phyloP scores from a whole-genome alignment of 2,329 filamentous ascomycete genomes.

The Trichoderma endophyticum region DNA sequence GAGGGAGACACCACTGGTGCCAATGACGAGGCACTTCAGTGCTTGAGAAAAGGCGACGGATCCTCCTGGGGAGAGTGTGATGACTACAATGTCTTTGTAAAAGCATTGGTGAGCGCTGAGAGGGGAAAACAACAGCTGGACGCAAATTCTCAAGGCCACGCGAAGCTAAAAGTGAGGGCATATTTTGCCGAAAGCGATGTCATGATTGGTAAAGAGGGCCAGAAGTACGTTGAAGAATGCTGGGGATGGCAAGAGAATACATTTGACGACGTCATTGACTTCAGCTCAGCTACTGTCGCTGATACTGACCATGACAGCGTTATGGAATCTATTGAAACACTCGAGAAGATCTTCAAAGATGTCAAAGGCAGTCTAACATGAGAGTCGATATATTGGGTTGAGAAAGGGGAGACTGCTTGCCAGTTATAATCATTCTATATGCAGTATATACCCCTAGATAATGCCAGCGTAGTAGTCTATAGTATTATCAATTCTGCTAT shows the following conservation, averaged over 20 bases:
- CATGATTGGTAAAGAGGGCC: not conserved
- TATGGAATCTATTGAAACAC: not conserved
- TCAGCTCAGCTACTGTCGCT: not conserved
- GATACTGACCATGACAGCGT: not conserved
- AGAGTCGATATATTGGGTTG: not conserved
- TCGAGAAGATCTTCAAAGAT: not conserved
- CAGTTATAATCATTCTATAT: not conserved
- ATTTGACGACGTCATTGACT: not conserved
- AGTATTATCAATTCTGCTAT: not conserved
- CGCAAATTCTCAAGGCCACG: not conserved
- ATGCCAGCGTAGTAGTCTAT: not conserved
- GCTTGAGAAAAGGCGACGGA: not conserved
- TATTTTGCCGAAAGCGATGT: constrained; percentile 5
- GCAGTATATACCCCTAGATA: not conserved
- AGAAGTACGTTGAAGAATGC: not conserved
- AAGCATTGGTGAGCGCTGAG: not conserved
- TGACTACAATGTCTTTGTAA: not conserved
- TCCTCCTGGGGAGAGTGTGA: not conserved
- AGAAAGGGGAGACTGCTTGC: not conserved
- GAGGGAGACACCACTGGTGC: not conserved
- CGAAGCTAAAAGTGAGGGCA: not conserved
- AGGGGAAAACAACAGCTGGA: not conserved
- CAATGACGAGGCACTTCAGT: not conserved
- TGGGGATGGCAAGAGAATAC: not conserved
- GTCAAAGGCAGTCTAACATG: not conserved